phyloP scores from a whole-genome alignment of 768 basidiomycete species.

The Suillus subluteus region DNA sequence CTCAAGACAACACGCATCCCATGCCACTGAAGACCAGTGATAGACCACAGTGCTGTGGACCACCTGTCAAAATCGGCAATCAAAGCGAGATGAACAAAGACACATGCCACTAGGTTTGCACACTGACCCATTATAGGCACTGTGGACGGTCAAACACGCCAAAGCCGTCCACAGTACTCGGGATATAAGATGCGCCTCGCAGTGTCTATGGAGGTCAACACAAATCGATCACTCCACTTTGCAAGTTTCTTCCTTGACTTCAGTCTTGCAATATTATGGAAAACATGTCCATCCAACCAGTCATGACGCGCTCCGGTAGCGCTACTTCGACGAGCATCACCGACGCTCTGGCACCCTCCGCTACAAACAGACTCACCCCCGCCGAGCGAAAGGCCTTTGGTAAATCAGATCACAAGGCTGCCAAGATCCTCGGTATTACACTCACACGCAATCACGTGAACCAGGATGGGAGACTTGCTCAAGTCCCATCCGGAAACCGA shows the following conservation, averaged over 20 bases:
- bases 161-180: not conserved
- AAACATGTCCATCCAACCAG: not conserved
- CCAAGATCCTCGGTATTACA: slow-evolving; percentile 19
- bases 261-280: not conserved
- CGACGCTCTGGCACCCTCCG: slow-evolving; percentile 6
- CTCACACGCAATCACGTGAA: slow-evolving; percentile 18
- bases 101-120: not conserved
- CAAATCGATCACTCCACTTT: too few relatives aligned
- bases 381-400: slow-evolving; percentile 16
- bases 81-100: slow-evolving; percentile 5
- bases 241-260: not conserved
- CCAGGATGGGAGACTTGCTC: not conserved
- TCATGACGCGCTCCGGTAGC: not conserved
- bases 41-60: not conserved
- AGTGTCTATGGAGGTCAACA: not conserved
- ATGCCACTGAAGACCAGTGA: not conserved
- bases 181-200: not conserved
- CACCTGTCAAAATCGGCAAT: not conserved
- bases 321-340: not conserved
- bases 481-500: not conserved
- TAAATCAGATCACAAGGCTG: slow-evolving; percentile 21
- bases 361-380: slow-evolving; percentile 14
- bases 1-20: not conserved
- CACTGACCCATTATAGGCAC: not conserved
- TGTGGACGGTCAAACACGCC: slow-evolving; percentile 1